Evolutionary conservation across 768 basidiomycete species (phyloP).

Genomic region (Boletus vinaceobasis): DNA sequence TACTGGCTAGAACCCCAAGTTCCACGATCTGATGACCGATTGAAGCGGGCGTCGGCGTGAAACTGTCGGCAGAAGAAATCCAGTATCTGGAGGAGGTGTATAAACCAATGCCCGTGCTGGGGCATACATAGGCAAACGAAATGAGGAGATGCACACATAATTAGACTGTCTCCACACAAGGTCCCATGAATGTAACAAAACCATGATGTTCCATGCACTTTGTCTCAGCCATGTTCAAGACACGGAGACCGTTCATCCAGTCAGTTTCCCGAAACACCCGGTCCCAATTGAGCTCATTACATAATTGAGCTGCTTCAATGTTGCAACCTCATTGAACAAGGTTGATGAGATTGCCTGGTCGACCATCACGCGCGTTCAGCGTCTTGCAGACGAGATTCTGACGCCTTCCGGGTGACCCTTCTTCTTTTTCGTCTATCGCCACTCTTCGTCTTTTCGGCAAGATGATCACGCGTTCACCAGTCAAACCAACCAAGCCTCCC

Average conservation of each 20-base stretch:
- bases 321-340: background rate
- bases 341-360: constrained; percentile 12
- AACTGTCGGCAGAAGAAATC: constrained; percentile 48
- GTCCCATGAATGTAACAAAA: background rate
- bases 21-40: constrained; percentile 1
- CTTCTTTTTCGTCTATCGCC: background rate
- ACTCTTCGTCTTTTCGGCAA: background rate
- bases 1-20: background rate
- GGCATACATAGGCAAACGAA: constrained; percentile 28
- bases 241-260: background rate
- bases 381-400: background rate
- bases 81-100: constrained; percentile 46
- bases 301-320: constrained; percentile 9
- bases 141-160: background rate
- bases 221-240: background rate
- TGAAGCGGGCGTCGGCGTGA: constrained; percentile 37
- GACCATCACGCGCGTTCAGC: constrained; percentile 1
- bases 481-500: constrained; percentile 18
- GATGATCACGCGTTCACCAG: constrained; percentile 30
- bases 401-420: constrained; percentile 2
- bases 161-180: background rate
- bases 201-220: too few relatives aligned
- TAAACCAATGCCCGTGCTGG: constrained; percentile 37
- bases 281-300: constrained; percentile 3
- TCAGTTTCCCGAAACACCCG: background rate